These are phyloP conservation scores for Diatrype stigma DNA, from an alignment of 2,329 filamentous ascomycete genomes.

Conservation along the genomic window DNA sequence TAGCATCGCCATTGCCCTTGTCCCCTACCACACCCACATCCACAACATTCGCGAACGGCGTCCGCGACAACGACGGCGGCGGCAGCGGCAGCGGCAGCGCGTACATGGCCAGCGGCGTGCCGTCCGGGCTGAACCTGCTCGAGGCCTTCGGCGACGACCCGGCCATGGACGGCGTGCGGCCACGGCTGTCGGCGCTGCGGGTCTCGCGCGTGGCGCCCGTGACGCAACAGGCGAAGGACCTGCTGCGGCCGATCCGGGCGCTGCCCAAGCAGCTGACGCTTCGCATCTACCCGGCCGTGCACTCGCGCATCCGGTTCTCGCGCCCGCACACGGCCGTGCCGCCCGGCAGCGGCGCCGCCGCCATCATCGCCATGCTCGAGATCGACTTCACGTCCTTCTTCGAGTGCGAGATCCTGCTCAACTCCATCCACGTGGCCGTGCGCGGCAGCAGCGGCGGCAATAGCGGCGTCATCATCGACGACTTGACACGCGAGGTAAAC, in stretches of 20 bases:
- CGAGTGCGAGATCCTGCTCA: slow-evolving; percentile 60
- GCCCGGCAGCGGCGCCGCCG: slow-evolving; percentile 53
- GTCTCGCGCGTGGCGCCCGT: slow-evolving; percentile 71
- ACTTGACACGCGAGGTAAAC: slow-evolving; percentile 47
- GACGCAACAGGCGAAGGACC: slow-evolving; percentile 55
- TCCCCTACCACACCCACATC: too few relatives aligned
- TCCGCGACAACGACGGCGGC: too few relatives aligned
- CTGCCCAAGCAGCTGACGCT: slow-evolving; percentile 56
- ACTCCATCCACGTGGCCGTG: slow-evolving; percentile 54
- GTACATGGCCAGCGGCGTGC: slow-evolving; percentile 65
- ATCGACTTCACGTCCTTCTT: slow-evolving; percentile 69
- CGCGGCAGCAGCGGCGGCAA: slow-evolving; percentile 52
- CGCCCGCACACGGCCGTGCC: slow-evolving; percentile 46
- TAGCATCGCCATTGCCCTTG: slow-evolving; percentile 22
- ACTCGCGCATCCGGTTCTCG: slow-evolving; percentile 70
- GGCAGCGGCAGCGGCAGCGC: slow-evolving; percentile 52
- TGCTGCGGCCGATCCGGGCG: slow-evolving; percentile 60
- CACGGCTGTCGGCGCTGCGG: slow-evolving; percentile 67
- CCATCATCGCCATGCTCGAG: slow-evolving; percentile 67
- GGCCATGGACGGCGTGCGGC: slow-evolving; percentile 55
- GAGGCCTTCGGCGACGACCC: slow-evolving; percentile 67
- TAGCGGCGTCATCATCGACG: slow-evolving; percentile 51
- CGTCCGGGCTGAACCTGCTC: slow-evolving; percentile 71
- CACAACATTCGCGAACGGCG: too few relatives aligned
- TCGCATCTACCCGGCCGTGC: slow-evolving; percentile 63